Evolutionary conservation across 768 basidiomycete species (phyloP), one percentile per base, ranked within the genome.

Genomic region (Russula foetens): DNA sequence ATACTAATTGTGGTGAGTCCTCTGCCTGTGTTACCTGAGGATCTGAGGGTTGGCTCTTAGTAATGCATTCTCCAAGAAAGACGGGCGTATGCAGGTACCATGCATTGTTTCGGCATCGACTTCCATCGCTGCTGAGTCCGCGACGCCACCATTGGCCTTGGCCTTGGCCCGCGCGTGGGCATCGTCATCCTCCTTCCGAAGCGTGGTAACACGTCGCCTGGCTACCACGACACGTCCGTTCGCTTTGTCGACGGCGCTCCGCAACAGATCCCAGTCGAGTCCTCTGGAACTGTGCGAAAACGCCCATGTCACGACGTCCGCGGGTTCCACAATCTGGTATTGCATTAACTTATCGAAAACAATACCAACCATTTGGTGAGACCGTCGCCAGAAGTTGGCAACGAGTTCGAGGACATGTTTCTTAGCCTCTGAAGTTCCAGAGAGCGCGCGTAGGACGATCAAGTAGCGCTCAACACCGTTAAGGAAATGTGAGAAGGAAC

Each of bases 321-420:
- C 84, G 0, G 95, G 92, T 67, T 98, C 94, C 43, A 98, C 88
- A 58, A 98, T 90, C 70, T 97, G 94, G 73, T 99, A 99, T 70
- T 98, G 96, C 84, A 98, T 90, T 56, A 98, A 76, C 75, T 99
- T 99, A 78, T 98, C 97, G 63, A 96, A 87, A 8, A 98, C 93
- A 69, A 99, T 94, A 17, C 81, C 79, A 49, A 94, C 78, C 84
- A 94, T 92, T 67, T 98, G 94, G 31, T 81, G 77, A 68, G 89
- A 92, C 67, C 84, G 73, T 64, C 79, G 80, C 95, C 95, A 99
- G 75, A 95, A 98, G 4, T 77, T 71, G 0, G 84, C 82, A 0
- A 87, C 83, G 2, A 85, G 81, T 15, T 77, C 77, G 15, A 98
- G 79, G 62, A 98, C 82, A 65, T 90, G 82, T 41, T 75, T 77